Conservation (phyloP, 1,139 yeast species). For the Ogataea hybrid region DNA sequence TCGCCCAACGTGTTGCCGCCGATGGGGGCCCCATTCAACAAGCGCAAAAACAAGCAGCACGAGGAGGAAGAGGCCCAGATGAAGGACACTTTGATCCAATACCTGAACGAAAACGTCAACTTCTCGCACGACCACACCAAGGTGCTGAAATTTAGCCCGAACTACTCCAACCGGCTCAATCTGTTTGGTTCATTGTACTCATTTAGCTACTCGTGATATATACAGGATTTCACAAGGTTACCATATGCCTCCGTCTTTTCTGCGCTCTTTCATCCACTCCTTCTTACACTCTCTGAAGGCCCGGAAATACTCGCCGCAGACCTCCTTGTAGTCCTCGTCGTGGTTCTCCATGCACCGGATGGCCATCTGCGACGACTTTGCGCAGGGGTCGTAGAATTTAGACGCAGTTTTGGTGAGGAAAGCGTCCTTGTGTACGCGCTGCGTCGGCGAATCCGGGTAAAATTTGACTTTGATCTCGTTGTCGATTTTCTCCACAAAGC, state of each 20-base stretch:
- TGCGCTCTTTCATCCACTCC: conserved; percentile 54
- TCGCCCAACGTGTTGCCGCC: conserved; percentile 8
- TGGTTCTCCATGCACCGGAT: conserved; percentile 78
- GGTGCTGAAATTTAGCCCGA: conserved; percentile 23
- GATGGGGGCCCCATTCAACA: conserved; percentile 5
- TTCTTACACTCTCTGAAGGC: conserved; percentile 91
- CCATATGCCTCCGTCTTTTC: conserved; percentile 33
- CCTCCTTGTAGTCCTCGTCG: conserved; percentile 56
- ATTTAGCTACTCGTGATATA: conserved; percentile 22
- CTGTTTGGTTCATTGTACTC: conserved; percentile 24
- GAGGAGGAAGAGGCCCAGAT: conserved; percentile 15
- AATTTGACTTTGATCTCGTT: conserved; percentile 56
- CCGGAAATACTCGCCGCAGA: conserved; percentile 83
- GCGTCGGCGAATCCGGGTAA: conserved; percentile 81
- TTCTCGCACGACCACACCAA: conserved; percentile 23
- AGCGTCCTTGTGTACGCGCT: conserved; percentile 56
- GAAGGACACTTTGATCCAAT: conserved; percentile 20
- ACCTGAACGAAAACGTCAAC: conserved; percentile 23
- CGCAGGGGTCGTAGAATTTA: conserved; percentile 89
- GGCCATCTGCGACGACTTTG: conserved; percentile 84
- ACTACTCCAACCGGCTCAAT: conserved; percentile 15
- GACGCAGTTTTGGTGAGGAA: conserved; percentile 74
- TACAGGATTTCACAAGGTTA: conserved; percentile 11
- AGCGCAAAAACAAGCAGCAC: conserved; percentile 16
- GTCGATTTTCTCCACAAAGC: conserved; percentile 49